phyloP scores from a whole-genome alignment of 1,284 basidiomycete genomes.

The Ustilago crameri region DNA sequence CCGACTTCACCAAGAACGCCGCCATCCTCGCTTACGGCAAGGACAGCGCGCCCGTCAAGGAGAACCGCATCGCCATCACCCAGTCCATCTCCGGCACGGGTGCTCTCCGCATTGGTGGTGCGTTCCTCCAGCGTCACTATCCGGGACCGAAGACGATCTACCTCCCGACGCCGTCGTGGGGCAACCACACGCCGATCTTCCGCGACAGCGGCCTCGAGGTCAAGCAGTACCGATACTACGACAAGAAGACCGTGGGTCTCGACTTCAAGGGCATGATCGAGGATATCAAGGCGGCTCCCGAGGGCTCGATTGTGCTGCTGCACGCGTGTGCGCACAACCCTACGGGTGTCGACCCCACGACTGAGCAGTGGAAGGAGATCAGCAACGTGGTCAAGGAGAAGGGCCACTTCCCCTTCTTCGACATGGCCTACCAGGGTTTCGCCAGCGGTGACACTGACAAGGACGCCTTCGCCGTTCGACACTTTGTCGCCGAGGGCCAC shows the following conservation, averaged over 20 bases:
- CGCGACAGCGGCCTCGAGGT: conserved; percentile 93
- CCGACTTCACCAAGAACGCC: conserved; percentile 87
- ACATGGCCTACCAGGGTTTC: conserved; percentile 82
- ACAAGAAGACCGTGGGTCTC: conserved; percentile 68
- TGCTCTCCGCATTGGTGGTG: conserved; percentile 93
- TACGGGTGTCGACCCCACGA: conserved; percentile 69
- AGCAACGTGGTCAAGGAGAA: conserved; percentile 73
- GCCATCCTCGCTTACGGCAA: conserved; percentile 92
- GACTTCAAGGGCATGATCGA: conserved; percentile 68
- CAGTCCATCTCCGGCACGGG: conserved; percentile 99
- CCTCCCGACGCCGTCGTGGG: conserved; percentile 94
- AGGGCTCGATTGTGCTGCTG: conserved; percentile 71
- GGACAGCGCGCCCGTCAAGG: conserved; percentile 75
- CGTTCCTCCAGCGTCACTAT: conserved; percentile 87
- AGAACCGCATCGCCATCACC: conserved; percentile 80
- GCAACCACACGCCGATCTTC: conserved; percentile 84
- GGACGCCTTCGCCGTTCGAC: conserved; percentile 67
- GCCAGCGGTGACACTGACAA: conserved; percentile 64
- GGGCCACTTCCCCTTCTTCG: conserved; percentile 90
- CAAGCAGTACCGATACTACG: conserved; percentile 78
- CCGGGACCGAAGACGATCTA: conserved; percentile 89
- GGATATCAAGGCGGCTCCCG: conserved; percentile 69
- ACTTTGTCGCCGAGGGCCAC: conserved; percentile 69
- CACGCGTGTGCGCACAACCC: conserved; percentile 73
- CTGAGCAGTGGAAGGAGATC: conserved; percentile 67